phyloP scores from a whole-genome alignment of 495 filamentous ascomycete species.

The Penicillium psychrofluorescens region DNA sequence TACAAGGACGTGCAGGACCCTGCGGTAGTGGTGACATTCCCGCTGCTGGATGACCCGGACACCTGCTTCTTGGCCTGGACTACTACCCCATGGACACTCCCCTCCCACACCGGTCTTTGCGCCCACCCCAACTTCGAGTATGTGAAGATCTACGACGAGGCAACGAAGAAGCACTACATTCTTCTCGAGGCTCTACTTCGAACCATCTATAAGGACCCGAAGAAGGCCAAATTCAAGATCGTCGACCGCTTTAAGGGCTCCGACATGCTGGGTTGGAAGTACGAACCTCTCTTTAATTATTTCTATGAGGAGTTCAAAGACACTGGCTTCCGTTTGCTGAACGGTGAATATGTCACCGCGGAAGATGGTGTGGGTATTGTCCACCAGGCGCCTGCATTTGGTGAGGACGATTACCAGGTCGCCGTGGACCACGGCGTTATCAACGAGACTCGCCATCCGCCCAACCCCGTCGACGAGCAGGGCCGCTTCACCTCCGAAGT shows the following conservation, averaged over 20 bases:
- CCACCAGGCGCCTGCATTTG: conserved; percentile 91
- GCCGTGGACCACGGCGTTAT: conserved; percentile 74
- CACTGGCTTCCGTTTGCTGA: conserved; percentile 74
- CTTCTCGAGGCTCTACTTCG: conserved; percentile 77
- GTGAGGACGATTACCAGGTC: conserved; percentile 93
- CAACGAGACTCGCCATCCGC: conserved; percentile 65
- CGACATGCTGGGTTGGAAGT: conserved; percentile 87
- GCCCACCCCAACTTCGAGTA: conserved; percentile 90
- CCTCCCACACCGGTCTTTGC: conserved; percentile 74
- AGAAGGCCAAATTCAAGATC: conserved; percentile 94
- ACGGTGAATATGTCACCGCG: conserved; percentile 82
- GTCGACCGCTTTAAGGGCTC: conserved; percentile 75
- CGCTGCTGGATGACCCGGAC: conserved; percentile 65
- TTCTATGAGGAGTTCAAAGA: conserved; percentile 94
- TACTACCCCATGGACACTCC: conserved; percentile 94
- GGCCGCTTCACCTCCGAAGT: conserved; percentile 79
- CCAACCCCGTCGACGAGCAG: conserved; percentile 81
- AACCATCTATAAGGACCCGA: conserved; percentile 90
- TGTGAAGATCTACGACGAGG: conserved; percentile 80
- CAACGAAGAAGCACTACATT: conserved; percentile 76
- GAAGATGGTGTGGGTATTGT: conserved; percentile 95
- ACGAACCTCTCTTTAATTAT: conserved; percentile 87
- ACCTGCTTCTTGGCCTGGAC: conserved; percentile 85
- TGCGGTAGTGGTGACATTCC: conserved; percentile 85
- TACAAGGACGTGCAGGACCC: conserved; percentile 92